Conservation (phyloP, 441 rosid genomes). For the Croton setiger region DNA sequence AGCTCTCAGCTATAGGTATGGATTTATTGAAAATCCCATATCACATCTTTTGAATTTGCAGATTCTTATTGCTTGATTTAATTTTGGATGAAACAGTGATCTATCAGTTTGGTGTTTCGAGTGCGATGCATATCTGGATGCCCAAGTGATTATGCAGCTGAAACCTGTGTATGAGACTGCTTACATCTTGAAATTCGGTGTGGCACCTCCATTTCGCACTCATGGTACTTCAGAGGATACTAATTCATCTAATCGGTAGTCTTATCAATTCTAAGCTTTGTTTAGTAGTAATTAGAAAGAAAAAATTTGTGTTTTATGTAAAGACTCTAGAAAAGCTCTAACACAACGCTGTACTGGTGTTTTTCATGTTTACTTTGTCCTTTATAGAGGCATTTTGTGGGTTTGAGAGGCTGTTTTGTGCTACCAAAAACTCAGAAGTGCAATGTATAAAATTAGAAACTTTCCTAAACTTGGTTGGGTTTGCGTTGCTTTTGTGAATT, state of each 20-base stretch:
- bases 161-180: slow-evolving; percentile 64
- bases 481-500: not conserved
- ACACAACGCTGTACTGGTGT: no score
- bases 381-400: not conserved
- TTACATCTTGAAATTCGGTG: slow-evolving; percentile 77
- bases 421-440: not conserved
- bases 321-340: not conserved
- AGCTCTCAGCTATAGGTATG: slow-evolving; percentile 88
- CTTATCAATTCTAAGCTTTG: not conserved
- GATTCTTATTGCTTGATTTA: not conserved
- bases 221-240: slow-evolving; percentile 20
- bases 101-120: slow-evolving; percentile 85
- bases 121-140: slow-evolving; percentile 81
- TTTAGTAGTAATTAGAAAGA: no score
- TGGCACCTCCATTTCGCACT: slow-evolving; percentile 56
- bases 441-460: not conserved
- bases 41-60: not conserved
- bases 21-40: not conserved
- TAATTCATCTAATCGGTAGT: slow-evolving; percentile 19
- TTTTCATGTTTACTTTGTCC: not conserved
- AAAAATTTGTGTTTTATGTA: no score
- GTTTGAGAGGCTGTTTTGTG: not conserved
- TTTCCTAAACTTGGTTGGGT: not conserved
- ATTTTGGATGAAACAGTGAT: slow-evolving; percentile 48
- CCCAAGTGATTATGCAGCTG: slow-evolving; percentile 58